A percentile compares a stretch with the other conserved stretches of the same genome.
Evolutionary conservation across 2,329 filamentous ascomycete genomes (phyloP).

Genomic region (Ceratocystis papillata): DNA sequence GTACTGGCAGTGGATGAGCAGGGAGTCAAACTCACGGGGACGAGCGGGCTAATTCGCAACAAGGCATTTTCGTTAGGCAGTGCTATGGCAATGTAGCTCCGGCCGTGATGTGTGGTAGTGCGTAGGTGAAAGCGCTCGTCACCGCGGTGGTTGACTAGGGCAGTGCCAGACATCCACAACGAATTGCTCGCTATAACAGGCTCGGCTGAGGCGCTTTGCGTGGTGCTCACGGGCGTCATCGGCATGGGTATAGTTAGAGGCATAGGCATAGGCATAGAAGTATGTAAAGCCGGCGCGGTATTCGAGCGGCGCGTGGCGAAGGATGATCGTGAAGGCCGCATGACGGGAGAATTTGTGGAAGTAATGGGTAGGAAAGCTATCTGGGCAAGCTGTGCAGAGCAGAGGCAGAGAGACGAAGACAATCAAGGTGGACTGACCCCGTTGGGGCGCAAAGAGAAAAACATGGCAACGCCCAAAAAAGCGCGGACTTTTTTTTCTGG

Average conservation of each 20-base stretch:
- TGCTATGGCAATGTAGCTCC: neutral
- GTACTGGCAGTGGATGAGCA: neutral
- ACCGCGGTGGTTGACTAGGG: neutral
- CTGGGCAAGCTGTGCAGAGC: neutral
- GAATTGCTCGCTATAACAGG: neutral
- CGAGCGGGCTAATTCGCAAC: neutral
- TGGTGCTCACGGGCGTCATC: neutral
- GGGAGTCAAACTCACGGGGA: neutral
- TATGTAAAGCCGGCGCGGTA: neutral
- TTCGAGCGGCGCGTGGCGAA: neutral
- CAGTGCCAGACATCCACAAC: neutral
- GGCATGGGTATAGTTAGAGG: too few species aligned
- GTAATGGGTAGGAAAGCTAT: neutral
- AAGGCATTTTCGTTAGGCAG: neutral
- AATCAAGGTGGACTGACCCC: neutral
- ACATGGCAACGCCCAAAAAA: neutral
- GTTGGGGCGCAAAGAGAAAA: neutral
- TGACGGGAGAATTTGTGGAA: neutral
- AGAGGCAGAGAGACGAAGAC: neutral
- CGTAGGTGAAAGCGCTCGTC: conserved; percentile 2
- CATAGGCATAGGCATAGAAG: too few species aligned
- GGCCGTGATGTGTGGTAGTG: neutral
- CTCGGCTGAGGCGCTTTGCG: neutral
- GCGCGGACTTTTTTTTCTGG: neutral
- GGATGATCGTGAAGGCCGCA: neutral